Percentiles rank a stretch among this genome's conserved stretches.
These are phyloP conservation scores for Leptodontidium sp. DNA, from an alignment of 2,329 filamentous ascomycete genomes.

Conservation along the genomic window DNA sequence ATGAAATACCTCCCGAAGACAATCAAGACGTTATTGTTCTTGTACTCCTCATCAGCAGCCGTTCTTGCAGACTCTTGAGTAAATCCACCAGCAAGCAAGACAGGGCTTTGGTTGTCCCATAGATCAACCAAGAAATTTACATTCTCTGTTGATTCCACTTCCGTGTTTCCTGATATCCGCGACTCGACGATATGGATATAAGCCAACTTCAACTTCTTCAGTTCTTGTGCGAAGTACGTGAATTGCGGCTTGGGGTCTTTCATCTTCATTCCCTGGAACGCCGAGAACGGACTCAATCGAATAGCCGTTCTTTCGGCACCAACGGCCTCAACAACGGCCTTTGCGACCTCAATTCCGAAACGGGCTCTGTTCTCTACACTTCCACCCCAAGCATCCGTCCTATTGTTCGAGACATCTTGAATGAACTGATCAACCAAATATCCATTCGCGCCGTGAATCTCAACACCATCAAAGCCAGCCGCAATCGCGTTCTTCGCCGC, in stretches of 20 bases:
- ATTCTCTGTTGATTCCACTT: constrained; percentile 50
- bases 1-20: constrained; percentile 56
- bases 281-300: constrained; percentile 66
- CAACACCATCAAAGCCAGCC: constrained; percentile 63
- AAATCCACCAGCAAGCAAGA: constrained; percentile 61
- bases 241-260: constrained; percentile 70
- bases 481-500: constrained; percentile 57
- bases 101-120: constrained; percentile 53
- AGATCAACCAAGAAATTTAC: constrained; percentile 55
- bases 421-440: constrained; percentile 47
- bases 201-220: constrained; percentile 61
- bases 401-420: constrained; percentile 57
- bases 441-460: constrained; percentile 48
- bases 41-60: constrained; percentile 49
- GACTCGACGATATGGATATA: constrained; percentile 71
- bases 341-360: constrained; percentile 61
- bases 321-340: constrained; percentile 57
- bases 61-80: constrained; percentile 50
- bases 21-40: constrained; percentile 48
- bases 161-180: constrained; percentile 43
- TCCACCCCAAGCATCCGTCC: constrained; percentile 62
- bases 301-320: constrained; percentile 63
- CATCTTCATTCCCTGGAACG: constrained; percentile 72
- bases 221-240: constrained; percentile 59
- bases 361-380: constrained; percentile 58